phyloP scores from a whole-genome alignment of 192 early-diverging fungal genomes.

The Glomus cerebriforme region DNA sequence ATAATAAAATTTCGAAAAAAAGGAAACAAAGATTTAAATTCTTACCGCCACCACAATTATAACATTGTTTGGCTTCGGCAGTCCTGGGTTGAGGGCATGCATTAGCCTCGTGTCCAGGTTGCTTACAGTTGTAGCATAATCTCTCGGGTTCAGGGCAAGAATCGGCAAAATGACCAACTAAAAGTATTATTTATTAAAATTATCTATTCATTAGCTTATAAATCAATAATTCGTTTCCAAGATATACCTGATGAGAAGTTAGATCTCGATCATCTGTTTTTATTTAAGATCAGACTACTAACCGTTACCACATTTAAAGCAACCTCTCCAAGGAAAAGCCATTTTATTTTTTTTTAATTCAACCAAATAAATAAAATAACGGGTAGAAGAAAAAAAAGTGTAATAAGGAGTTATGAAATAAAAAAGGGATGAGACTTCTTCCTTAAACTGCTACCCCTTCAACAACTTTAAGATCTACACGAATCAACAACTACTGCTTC shows the following conservation, averaged over 20 bases:
- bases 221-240: not conserved
- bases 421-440: constrained; percentile 21
- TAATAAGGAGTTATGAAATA: not conserved
- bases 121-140: constrained; percentile 62
- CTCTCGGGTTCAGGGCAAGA: constrained; percentile 52
- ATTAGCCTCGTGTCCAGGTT: constrained; percentile 54
- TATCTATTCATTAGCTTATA: not conserved
- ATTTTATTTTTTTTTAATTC: constrained; percentile 20
- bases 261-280: not conserved
- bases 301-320: constrained; percentile 64
- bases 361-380: not conserved
- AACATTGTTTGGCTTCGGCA: constrained; percentile 52
- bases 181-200: not conserved
- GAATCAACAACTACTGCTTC: constrained; percentile 25
- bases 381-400: not conserved
- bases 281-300: constrained; percentile 7
- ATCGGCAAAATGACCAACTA: constrained; percentile 57
- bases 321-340: constrained; percentile 47
- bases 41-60: constrained; percentile 56
- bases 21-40: not conserved
- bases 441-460: constrained; percentile 21
- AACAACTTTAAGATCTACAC: constrained; percentile 17
- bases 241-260: not conserved
- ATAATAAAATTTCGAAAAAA: too few species aligned
- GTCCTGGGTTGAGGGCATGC: constrained; percentile 51